Evolutionary conservation across 192 early-diverging fungal species (phyloP).

Genomic region (Coemansia aciculifera): DNA sequence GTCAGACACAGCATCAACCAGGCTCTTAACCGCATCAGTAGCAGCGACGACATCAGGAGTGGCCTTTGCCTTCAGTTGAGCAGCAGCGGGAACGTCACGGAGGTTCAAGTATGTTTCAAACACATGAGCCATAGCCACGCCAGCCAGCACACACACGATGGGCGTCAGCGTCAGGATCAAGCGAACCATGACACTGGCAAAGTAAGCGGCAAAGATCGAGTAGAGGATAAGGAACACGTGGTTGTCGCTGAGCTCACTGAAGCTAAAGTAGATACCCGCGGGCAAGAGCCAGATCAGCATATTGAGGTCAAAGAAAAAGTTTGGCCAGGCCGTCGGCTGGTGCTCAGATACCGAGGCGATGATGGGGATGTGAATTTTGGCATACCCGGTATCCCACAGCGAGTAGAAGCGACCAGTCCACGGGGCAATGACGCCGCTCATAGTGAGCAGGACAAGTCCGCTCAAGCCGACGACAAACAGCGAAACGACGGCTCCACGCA

Average conservation of each 20-base stretch:
- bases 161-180: constrained; percentile 98
- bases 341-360: constrained; percentile 99
- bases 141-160: constrained; percentile 92
- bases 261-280: constrained; percentile 96
- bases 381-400: constrained; percentile 99
- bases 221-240: constrained; percentile 99
- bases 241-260: constrained; percentile 90
- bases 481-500: constrained; percentile 65
- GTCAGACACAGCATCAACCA: not conserved
- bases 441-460: constrained; percentile 71
- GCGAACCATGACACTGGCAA: constrained; percentile 99
- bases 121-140: constrained; percentile 84
- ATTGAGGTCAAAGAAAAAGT: constrained; percentile 99
- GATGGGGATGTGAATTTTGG: constrained; percentile 99
- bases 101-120: constrained; percentile 81
- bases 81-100: not conserved
- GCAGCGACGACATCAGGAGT: not conserved
- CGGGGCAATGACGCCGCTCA: constrained; percentile 88
- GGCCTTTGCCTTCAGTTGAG: not conserved
- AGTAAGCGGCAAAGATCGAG: constrained; percentile 97
- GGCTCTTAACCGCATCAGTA: not conserved
- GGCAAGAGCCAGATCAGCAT: constrained; percentile 96
- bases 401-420: constrained; percentile 99
- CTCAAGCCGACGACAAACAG: constrained; percentile 57
- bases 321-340: constrained; percentile 98